phyloP scores from a whole-genome alignment of 768 basidiomycete species.

The Pleurotus djamor region DNA sequence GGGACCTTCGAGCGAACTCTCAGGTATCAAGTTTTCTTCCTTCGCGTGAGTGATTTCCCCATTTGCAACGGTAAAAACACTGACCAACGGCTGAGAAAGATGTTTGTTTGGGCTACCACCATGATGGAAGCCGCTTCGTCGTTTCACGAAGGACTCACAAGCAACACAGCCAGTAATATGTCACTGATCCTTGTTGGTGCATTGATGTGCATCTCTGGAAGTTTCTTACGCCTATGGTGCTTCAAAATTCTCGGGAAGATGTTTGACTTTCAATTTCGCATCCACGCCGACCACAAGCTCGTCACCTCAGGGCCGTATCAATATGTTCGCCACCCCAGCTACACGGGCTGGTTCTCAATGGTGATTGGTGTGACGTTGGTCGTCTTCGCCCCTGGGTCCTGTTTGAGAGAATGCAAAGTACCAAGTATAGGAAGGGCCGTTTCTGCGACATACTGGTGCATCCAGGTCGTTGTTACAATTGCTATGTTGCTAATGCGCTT shows the following conservation, averaged over 20 bases:
- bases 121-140: neutral
- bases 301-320: slow-evolving; percentile 29
- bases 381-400: slow-evolving; percentile 2
- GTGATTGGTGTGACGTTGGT: neutral
- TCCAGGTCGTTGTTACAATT: neutral
- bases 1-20: neutral
- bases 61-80: no score
- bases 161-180: no score
- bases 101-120: neutral
- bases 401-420: slow-evolving; percentile 8
- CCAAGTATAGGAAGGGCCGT: neutral
- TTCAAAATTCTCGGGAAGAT: slow-evolving; percentile 5
- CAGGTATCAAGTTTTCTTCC: neutral
- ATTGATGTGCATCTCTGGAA: neutral
- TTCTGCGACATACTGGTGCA: neutral
- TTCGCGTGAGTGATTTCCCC: neutral
- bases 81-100: neutral
- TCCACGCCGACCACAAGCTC: slow-evolving; percentile 11
- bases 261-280: slow-evolving; percentile 11
- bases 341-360: slow-evolving; percentile 9
- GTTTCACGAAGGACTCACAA: neutral
- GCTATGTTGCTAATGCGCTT: slow-evolving; percentile 5
- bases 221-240: neutral
- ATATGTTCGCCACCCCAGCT: slow-evolving; percentile 32
- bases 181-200: neutral